Evolutionary conservation across 2,329 filamentous ascomycete genomes (phyloP).

Genomic region (Pyrenochaeta sp.): DNA sequence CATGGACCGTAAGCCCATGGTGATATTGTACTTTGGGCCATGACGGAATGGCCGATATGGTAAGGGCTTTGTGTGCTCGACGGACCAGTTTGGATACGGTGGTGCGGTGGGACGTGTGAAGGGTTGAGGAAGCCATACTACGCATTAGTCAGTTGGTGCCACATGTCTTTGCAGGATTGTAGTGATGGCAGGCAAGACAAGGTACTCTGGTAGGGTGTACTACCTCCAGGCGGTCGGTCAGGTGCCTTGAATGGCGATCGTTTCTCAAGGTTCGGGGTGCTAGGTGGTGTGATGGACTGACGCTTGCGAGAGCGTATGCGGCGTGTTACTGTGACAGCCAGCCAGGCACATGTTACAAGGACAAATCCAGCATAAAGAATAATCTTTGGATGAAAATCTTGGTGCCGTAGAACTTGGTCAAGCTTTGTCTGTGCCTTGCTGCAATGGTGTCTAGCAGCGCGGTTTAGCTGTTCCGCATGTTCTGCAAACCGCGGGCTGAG

Average conservation of each 20-base stretch:
- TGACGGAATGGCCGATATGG: slow-evolving; percentile 82
- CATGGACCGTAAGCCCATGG: slow-evolving; percentile 78
- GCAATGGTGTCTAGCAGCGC: slow-evolving; percentile 26
- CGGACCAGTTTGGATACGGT: slow-evolving; percentile 74
- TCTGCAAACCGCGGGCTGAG: slow-evolving; percentile 16
- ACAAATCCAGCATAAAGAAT: slow-evolving; percentile 44
- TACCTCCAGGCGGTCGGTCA: slow-evolving; percentile 59
- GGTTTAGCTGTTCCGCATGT: slow-evolving; percentile 27
- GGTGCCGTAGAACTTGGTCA: slow-evolving; percentile 2
- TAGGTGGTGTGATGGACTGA: slow-evolving; percentile 17
- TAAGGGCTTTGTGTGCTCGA: slow-evolving; percentile 74
- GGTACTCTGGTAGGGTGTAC: slow-evolving; percentile 5
- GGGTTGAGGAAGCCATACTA: slow-evolving; percentile 64
- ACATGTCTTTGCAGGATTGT: no score
- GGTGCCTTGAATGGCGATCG: slow-evolving; percentile 46
- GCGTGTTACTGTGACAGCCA: slow-evolving; percentile 30
- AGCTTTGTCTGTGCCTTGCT: slow-evolving; percentile 13
- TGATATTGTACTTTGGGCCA: slow-evolving; percentile 78
- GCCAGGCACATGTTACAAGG: slow-evolving; percentile 43
- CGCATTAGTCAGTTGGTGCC: neutral
- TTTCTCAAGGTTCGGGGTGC: slow-evolving; percentile 59
- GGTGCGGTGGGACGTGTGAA: slow-evolving; percentile 68
- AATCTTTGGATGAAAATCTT: slow-evolving; percentile 22
- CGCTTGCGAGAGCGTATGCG: slow-evolving; percentile 34
- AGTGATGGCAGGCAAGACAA: no score